Conservation (phyloP, 139 green algal genomes). For the Nannochloris sp. region DNA sequence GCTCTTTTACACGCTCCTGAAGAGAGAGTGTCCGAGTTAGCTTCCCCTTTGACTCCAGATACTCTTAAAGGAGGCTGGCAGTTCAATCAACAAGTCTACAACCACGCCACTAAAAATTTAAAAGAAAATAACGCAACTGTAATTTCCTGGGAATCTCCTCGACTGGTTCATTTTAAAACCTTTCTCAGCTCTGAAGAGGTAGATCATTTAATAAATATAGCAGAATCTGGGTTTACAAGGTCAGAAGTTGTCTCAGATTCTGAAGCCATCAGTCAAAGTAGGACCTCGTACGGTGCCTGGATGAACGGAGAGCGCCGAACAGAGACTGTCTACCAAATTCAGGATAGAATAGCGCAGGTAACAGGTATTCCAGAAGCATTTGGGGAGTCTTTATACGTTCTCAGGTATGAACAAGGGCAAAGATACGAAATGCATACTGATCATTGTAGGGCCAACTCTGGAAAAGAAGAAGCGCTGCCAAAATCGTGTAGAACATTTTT, state of each 20-base stretch:
- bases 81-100: slow-evolving; percentile 24
- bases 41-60: neutral
- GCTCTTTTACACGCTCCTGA: no score
- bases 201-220: slow-evolving; percentile 20
- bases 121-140: slow-evolving; percentile 23
- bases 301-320: neutral
- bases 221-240: neutral
- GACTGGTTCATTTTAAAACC: slow-evolving; percentile 3
- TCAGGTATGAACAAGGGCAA: slow-evolving; percentile 23
- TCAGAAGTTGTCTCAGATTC: slow-evolving; percentile 13
- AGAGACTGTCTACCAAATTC: slow-evolving; percentile 9
- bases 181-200: slow-evolving; percentile 25
- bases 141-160: neutral
- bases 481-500: slow-evolving; percentile 18
- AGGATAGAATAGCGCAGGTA: slow-evolving; percentile 23
- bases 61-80: slow-evolving; percentile 30
- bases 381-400: slow-evolving; percentile 23
- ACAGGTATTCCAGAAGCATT: slow-evolving; percentile 28
- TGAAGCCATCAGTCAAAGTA: neutral
- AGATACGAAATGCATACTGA: slow-evolving; percentile 31
- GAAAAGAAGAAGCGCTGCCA: neutral
- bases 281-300: slow-evolving; percentile 17
- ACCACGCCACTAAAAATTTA: slow-evolving; percentile 12
- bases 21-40: neutral
- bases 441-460: slow-evolving; percentile 11